Evolutionary conservation across 2,329 filamentous ascomycete species (phyloP), one percentile per base, ranked within the genome.

Genomic region (Pseudopyricularia cyperi): DNA sequence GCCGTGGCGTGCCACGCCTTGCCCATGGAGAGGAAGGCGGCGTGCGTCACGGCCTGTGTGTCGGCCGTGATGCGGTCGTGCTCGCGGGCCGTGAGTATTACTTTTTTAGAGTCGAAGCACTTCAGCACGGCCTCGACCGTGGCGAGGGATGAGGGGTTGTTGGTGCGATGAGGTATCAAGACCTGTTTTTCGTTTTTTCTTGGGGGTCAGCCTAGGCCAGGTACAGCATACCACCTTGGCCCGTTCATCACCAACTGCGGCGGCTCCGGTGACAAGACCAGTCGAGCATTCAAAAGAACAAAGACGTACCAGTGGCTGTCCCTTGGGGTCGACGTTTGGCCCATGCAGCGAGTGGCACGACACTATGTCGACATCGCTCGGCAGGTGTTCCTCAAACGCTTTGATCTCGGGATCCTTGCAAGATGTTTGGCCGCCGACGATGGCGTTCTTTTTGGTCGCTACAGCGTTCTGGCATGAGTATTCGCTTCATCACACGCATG

Each of bases 1-100:
- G 84, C 80, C 66, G 94, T 94, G 32, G 90, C 90, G 59, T 89
- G 87, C 94, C 94, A 98, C 8, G 93, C 93, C 57, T 91, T 94
- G 57, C 94, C 93, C 93, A 98, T 98, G 63, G 85, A 88, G 50
- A 98, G 74, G 67, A 98, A 98, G 28, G 94, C 93, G 2, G 90
- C 93, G 69, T 98, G 93, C 0, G 93, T 98, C 48, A 98, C 93
- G 30, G 93, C 93, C 68, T 98, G 93, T 1, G 93, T 98, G 69
- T 98, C 93, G 55, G 93, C 93, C 1, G 93, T 98, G 68, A 98
- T 98, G 56, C 89, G 87, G 68, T 98, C 93, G 66, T 98, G 93
- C 67, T 90, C 82, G 55, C 82, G 78, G 15, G 90, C 90, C 0
- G 87, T 85, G 54, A 98, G 83, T 64, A 91, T 82, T 55, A 98